Percentiles rank a stretch among this genome's conserved stretches.
These are phyloP conservation scores for Metschnikowia matae DNA, from an alignment of 805 yeast genomes.

Conservation along the genomic window DNA sequence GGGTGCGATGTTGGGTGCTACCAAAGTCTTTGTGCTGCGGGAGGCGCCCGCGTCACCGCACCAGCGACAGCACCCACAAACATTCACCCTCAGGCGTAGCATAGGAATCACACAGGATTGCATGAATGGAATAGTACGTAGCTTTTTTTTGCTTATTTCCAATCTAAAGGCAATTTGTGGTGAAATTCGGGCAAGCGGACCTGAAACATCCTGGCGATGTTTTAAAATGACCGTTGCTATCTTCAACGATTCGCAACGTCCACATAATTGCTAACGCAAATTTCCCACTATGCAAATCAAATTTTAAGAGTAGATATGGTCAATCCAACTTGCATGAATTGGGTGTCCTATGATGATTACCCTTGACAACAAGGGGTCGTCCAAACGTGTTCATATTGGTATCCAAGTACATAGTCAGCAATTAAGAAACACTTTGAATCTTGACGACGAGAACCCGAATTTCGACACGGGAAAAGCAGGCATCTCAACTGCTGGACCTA, in stretches of 20 bases:
- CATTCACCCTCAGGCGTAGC: background rate
- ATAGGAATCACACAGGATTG: background rate
- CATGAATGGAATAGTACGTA: background rate
- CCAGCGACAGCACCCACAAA: background rate
- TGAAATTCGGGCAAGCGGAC: background rate
- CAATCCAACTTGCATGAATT: background rate
- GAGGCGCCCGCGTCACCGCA: conserved; percentile 2
- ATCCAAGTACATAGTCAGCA: background rate
- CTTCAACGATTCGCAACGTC: background rate
- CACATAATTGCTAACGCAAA: background rate
- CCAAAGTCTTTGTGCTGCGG: conserved; percentile 2
- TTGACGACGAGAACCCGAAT: background rate
- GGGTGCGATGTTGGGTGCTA: conserved; percentile 8
- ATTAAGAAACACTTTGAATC: background rate
- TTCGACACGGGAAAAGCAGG: background rate
- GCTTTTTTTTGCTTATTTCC: background rate
- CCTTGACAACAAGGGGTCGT: no score
- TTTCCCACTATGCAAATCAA: background rate
- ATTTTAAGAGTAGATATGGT: background rate
- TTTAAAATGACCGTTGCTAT: background rate
- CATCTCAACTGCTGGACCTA: background rate
- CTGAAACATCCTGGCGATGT: background rate
- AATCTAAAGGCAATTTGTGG: background rate
- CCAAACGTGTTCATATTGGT: background rate
- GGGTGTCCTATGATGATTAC: background rate